Evolutionary conservation across 164 flowering plant species (phyloP).

Genomic region (Umbellularia californica): DNA sequence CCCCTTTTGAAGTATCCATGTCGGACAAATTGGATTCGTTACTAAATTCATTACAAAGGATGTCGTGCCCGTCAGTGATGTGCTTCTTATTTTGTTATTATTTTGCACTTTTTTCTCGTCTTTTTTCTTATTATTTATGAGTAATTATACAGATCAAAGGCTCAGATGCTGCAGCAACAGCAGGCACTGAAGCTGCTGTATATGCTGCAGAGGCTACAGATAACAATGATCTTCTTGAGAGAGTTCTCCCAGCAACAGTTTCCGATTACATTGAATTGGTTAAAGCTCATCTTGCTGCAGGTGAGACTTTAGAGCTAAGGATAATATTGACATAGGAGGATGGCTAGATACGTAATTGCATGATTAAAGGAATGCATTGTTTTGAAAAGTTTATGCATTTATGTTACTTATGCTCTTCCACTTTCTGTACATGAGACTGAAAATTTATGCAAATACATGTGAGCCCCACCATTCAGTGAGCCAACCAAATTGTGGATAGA

Average conservation of each 20-base stretch:
- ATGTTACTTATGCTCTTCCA: not conserved
- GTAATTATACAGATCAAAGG: slow-evolving; percentile 62
- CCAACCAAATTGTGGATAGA: not conserved
- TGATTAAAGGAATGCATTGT: not conserved
- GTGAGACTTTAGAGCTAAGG: slow-evolving; percentile 25
- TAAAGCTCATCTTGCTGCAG: slow-evolving; percentile 81
- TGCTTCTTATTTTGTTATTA: not conserved
- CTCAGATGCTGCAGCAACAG: slow-evolving; percentile 83
- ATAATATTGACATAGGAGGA: not conserved
- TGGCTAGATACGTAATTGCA: not conserved
- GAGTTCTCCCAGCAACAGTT: slow-evolving; percentile 75
- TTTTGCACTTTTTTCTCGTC: not conserved
- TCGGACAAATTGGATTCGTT: not conserved
- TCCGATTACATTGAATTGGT: slow-evolving; percentile 76
- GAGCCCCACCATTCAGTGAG: not conserved
- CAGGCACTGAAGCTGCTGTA: slow-evolving; percentile 85
- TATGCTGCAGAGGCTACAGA: slow-evolving; percentile 95
- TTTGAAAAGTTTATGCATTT: not conserved
- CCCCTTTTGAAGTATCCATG: not conserved
- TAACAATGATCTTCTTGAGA: slow-evolving; percentile 78
- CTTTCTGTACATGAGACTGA: not conserved
- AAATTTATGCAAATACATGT: not conserved
- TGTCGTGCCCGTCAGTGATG: too few species aligned
- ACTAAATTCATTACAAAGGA: not conserved
- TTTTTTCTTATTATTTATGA: slow-evolving; percentile 3